A percentile compares a stretch with the other conserved stretches of the same genome.
Conservation (phyloP, 2,329 filamentous ascomycete species). For the Parascedosporium putredinis region DNA sequence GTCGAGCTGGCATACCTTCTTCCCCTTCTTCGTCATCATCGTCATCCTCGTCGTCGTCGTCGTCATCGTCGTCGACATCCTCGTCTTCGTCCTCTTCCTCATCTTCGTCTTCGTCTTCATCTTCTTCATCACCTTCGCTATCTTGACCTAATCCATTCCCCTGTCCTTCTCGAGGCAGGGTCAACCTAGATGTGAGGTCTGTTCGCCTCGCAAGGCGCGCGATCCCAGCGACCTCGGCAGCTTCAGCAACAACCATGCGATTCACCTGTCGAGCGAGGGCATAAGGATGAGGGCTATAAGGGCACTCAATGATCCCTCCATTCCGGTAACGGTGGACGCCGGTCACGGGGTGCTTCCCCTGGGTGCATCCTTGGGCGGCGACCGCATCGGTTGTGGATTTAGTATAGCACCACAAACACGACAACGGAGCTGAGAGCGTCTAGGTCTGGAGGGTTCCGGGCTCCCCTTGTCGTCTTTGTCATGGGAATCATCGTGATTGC, state of each 20-base stretch:
- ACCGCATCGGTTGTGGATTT: not conserved
- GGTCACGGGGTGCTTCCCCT: not conserved
- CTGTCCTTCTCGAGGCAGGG: too few relatives aligned
- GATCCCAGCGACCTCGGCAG: not conserved
- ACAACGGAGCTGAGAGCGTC: not conserved
- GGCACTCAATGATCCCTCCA: not conserved
- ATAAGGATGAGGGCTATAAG: not conserved
- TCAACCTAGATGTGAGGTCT: too few relatives aligned
- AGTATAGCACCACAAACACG: not conserved
- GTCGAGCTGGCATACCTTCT: not conserved
- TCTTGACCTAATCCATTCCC: too few relatives aligned
- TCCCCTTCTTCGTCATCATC: not conserved
- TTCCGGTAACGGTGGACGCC: not conserved
- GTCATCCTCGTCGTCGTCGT: not conserved
- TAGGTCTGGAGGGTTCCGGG: not conserved
- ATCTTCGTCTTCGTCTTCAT: not conserved
- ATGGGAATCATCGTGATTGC: not conserved
- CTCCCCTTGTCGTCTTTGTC: not conserved
- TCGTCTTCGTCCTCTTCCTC: not conserved
- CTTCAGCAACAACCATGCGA: not conserved
- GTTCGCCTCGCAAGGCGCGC: not conserved
- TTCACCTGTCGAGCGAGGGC: not conserved
- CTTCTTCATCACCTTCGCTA: not conserved
- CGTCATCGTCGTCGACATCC: not conserved
- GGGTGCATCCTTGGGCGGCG: not conserved